Evolutionary conservation across 2,329 filamentous ascomycete species (phyloP).

Genomic region (Arthrobotrys sphaeroides): DNA sequence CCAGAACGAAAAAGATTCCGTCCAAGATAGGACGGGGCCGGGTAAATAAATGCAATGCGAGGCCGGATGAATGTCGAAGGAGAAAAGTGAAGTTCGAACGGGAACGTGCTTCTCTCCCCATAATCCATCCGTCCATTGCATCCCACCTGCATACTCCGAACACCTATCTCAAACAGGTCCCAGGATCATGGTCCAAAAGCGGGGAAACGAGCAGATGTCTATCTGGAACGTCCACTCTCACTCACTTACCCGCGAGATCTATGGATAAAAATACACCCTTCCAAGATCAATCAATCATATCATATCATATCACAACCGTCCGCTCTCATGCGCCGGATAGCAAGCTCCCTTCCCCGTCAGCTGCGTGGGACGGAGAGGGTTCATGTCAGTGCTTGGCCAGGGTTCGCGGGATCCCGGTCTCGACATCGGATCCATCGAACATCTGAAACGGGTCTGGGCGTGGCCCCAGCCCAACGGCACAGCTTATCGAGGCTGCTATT

Average conservation of each 20-base stretch:
- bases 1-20: conserved; percentile 3
- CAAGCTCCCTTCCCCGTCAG: conserved; percentile 47
- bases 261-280: background rate
- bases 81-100: conserved; percentile 7
- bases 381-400: background rate
- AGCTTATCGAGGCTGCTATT: conserved; percentile 44
- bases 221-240: conserved; percentile 24
- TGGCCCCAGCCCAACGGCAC: conserved; percentile 47
- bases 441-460: conserved; percentile 53
- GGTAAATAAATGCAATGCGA: conserved; percentile 38
- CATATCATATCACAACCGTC: conserved; percentile 6
- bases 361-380: conserved; percentile 34
- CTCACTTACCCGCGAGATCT: background rate
- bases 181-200: conserved; percentile 50
- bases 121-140: background rate
- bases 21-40: conserved; percentile 30
- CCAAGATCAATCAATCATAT: background rate
- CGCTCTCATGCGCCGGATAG: conserved; percentile 27
- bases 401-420: conserved; percentile 28
- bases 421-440: conserved; percentile 49
- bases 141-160: conserved; percentile 53
- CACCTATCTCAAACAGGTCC: conserved; percentile 31
- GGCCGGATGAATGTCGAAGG: conserved; percentile 43
- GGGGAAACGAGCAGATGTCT: conserved; percentile 25
- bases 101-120: conserved; percentile 43